Conservation (phyloP, 2,329 filamentous ascomycete genomes). For the Paecilomyces sp. region DNA sequence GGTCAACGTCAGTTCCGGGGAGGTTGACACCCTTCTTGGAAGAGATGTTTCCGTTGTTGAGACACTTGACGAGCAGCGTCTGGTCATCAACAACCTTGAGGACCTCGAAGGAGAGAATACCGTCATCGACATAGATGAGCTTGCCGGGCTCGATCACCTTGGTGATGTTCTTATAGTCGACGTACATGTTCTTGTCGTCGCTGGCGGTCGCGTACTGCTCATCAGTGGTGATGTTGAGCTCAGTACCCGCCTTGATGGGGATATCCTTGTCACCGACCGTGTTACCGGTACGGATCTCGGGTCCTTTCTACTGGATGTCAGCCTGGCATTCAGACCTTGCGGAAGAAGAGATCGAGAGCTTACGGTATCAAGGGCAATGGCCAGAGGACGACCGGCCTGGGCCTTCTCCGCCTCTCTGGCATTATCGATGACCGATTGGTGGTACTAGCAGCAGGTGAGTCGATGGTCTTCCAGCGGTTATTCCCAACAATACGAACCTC, state of each 20-base stretch:
- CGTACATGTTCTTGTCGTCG: constrained; percentile 90
- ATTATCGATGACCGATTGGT: constrained; percentile 97
- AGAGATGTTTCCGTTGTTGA: constrained; percentile 98
- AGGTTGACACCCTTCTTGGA: constrained; percentile 99
- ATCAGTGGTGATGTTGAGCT: constrained; percentile 96
- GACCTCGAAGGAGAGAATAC: constrained; percentile 94
- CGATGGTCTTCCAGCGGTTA: not conserved
- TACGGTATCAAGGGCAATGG: constrained; percentile 84
- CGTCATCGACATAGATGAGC: constrained; percentile 96
- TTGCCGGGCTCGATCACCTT: constrained; percentile 90
- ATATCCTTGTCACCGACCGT: constrained; percentile 64
- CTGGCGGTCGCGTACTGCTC: constrained; percentile 79
- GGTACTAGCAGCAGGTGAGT: constrained; percentile 54
- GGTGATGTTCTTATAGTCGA: constrained; percentile 99
- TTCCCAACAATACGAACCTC: constrained; percentile 42
- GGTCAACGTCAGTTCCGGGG: constrained; percentile 96
- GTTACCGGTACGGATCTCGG: constrained; percentile 80
- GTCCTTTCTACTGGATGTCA: constrained; percentile 54
- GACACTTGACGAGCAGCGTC: constrained; percentile 76
- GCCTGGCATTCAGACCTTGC: not conserved
- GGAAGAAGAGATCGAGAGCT: constrained; percentile 32
- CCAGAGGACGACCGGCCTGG: constrained; percentile 76
- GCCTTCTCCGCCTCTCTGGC: constrained; percentile 75
- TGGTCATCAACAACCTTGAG: constrained; percentile 79
- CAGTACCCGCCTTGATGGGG: constrained; percentile 72